Evolutionary conservation across 129 eudicot genomes (phyloP).

Genomic region (Artemisia annua): DNA sequence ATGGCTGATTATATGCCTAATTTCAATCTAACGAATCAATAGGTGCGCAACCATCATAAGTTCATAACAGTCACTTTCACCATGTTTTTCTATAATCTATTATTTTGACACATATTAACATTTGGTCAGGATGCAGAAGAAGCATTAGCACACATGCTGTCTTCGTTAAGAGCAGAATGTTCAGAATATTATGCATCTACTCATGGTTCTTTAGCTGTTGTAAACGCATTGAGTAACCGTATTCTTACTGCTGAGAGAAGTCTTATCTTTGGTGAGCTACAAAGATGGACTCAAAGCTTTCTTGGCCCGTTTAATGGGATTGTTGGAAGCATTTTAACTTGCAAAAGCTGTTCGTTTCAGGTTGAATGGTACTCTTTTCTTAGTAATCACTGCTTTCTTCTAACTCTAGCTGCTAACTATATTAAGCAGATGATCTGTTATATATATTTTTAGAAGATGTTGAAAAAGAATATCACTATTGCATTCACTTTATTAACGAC

Average conservation of each 20-base stretch:
- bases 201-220: slow-evolving; percentile 52
- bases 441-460: too few relatives aligned
- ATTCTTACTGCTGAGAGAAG: slow-evolving; percentile 42
- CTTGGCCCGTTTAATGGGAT: slow-evolving; percentile 96
- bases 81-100: neutral
- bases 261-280: slow-evolving; percentile 38
- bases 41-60: slow-evolving; percentile 45
- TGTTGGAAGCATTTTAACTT: slow-evolving; percentile 69
- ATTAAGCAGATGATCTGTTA: neutral
- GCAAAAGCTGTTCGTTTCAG: slow-evolving; percentile 92
- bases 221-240: slow-evolving; percentile 47
- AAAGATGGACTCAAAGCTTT: slow-evolving; percentile 64
- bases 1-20: slow-evolving; percentile 57
- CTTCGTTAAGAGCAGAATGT: slow-evolving; percentile 88
- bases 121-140: slow-evolving; percentile 92
- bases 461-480: too few relatives aligned
- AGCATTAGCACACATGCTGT: slow-evolving; percentile 73
- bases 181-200: slow-evolving; percentile 49
- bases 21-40: slow-evolving; percentile 72
- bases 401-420: neutral
- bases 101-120: neutral
- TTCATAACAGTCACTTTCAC: neutral
- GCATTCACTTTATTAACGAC: too few relatives aligned
- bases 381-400: neutral
- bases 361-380: slow-evolving; percentile 67